Evolutionary conservation across 495 filamentous ascomycete species (phyloP), one percentile per base, ranked within the genome.

Genomic region (Aspergillus saccharolyticus): DNA sequence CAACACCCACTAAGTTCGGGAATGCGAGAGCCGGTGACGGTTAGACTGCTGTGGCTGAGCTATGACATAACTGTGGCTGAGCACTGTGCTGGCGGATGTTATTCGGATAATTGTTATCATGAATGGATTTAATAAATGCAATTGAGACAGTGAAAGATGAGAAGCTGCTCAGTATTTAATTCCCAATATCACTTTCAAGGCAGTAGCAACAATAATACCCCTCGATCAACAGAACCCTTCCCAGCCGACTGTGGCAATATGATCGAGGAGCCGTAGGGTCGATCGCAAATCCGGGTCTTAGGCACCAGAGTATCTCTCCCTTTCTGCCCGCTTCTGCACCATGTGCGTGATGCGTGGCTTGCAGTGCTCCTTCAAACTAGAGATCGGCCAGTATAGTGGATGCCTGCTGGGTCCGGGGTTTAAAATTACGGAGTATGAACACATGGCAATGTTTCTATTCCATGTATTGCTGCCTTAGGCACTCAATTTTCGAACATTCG

Each of bases 1-100:
- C 33, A 12, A 9, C 33, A 39, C 33, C 14, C 2, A 39, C 33
- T 15, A 39, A 39, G 33, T 39, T 9, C 50, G 24, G 51, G 25
- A 49, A 52, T 45, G 45, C 42, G 25, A 30, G 46, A 58, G 54
- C 56, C 60, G 61, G 57, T 60, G 61, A 63, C 57, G 61, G 61
- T 64, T 64, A 60, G 62, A 64, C 62, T 60, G 46, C 19, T 53
- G 62, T 65, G 63, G 63, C 63, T 65, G 43, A 62, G 57, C 67
- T 71, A 73, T 72, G 71, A 74, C 69, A 74, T 74, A 72, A 74
- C 42, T 43, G 53, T 54, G 53, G 53, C 53, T 54, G 33, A 43
- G 33, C 18, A 33, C 16, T 24, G 51, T 16, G 33, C 12, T 2
- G 7, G 5, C 12, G 7, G 33, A 39, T 9, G 17, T 18, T 1